These are phyloP conservation scores for Biscogniauxia mediterranea DNA, from an alignment of 2,329 filamentous ascomycete genomes.

Conservation along the genomic window DNA sequence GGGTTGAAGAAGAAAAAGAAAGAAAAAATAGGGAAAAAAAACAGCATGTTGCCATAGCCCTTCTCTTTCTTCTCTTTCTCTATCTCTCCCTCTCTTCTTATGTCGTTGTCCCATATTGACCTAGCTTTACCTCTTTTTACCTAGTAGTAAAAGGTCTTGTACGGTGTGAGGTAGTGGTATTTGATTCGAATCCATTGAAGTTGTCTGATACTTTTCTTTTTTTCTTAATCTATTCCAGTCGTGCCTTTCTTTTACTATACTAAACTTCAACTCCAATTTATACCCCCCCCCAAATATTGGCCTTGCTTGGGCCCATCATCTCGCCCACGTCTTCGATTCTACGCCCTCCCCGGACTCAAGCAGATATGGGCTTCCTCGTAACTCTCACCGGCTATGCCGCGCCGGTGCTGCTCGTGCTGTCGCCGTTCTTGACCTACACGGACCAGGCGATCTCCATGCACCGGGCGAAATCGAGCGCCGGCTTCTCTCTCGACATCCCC, in stretches of 20 bases:
- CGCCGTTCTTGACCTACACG: constrained; percentile 63
- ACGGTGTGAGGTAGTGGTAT: neutral
- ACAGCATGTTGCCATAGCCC: neutral
- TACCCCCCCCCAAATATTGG: neutral
- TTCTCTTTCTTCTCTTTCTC: neutral
- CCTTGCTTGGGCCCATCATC: neutral
- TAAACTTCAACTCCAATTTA: too few relatives aligned
- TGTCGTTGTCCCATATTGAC: too few relatives aligned
- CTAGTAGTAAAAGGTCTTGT: neutral
- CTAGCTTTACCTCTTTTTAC: neutral
- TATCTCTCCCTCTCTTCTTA: too few relatives aligned
- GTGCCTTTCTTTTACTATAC: neutral
- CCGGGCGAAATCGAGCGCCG: constrained; percentile 60
- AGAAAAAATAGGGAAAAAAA: neutral
- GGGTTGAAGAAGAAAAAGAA: neutral
- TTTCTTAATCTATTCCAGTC: neutral
- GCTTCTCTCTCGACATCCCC: constrained; percentile 70
- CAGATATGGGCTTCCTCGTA: constrained; percentile 44
- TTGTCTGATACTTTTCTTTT: too few relatives aligned
- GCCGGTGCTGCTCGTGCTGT: constrained; percentile 62
- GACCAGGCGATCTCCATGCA: constrained; percentile 67
- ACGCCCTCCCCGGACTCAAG: neutral
- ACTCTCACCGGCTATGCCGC: constrained; percentile 55
- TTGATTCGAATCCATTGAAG: too few relatives aligned
- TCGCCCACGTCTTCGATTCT: neutral